phyloP scores from a whole-genome alignment of 2,329 filamentous ascomycete species.

The Hypomyces rosellus region DNA sequence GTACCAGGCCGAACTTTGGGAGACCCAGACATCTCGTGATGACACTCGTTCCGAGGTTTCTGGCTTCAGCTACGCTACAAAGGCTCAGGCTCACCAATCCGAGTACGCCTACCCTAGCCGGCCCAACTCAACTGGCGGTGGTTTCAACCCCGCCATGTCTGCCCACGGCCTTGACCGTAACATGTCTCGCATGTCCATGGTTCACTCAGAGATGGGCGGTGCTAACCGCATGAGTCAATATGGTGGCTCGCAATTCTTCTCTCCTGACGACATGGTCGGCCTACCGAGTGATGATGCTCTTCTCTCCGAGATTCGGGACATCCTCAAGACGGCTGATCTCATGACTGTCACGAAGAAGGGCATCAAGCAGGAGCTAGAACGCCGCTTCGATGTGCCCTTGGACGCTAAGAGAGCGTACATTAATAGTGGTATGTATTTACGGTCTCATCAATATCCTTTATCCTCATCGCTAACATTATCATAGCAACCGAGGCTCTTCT shows the following conservation, averaged over 20 bases:
- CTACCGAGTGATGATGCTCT: constrained; percentile 85
- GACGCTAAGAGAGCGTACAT: constrained; percentile 91
- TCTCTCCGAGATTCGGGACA: constrained; percentile 89
- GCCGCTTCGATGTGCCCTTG: constrained; percentile 77
- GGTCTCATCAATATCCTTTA: background rate
- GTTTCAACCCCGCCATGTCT: constrained; percentile 39
- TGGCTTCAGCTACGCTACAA: constrained; percentile 92
- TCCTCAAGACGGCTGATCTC: constrained; percentile 82
- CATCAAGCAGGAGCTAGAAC: constrained; percentile 88
- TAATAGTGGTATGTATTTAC: constrained; percentile 66
- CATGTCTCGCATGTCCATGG: constrained; percentile 71
- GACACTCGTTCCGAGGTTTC: constrained; percentile 83
- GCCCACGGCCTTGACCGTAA: constrained; percentile 47
- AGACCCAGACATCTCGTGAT: constrained; percentile 76
- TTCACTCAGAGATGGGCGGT: constrained; percentile 59
- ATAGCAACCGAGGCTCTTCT: constrained; percentile 71
- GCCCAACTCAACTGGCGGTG: constrained; percentile 48
- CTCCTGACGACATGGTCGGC: constrained; percentile 61
- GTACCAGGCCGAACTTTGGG: constrained; percentile 97
- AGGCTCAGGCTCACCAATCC: constrained; percentile 57
- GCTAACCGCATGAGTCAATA: constrained; percentile 54
- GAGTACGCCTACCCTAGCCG: constrained; percentile 64
- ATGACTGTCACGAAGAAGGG: constrained; percentile 99
- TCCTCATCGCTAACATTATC: background rate
- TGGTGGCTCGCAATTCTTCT: constrained; percentile 53